Base-by-base conservation (phyloP, 2,329 filamentous ascomycete genomes). In the Macroventuria anomochaeta region DNA sequence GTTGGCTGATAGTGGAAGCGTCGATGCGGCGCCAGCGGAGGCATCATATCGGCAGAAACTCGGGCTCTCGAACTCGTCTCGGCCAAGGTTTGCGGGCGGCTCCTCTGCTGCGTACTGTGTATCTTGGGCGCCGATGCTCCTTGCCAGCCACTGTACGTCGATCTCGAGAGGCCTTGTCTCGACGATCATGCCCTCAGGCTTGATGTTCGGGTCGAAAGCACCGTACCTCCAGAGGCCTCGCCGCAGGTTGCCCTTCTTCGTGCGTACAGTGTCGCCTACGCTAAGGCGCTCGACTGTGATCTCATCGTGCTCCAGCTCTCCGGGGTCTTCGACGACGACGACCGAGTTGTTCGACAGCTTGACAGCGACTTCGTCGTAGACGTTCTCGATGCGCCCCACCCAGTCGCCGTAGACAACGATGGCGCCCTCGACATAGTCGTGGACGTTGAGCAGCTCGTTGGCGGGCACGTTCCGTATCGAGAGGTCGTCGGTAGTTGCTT, bases 341-440 rank as follows among this genome's bases (percentile, higher is more conserved):
- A 85, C 78, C 26, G 76, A 81, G 40, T 79, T 80, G 64, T 86
- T 81, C 6, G 73, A 64, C 11, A 86, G 75, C 34, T 75, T 77
- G 21, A 87, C 56, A 2, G 80, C 75, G 12, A 85, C 74, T 44
- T 81, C 78, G 40, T 81, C 77, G 25, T 77, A 73, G 37, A 81
- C 73, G 2, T 79, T 75, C 43, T 80, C 76, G 4, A 87, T 77
- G 10, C 79, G 70, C 1, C 85, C 85, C 3, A 86, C 65, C 81
- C 83, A 86, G 58, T 82, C 77, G 15, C 79, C 74, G 64, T 81
- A 83, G 11, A 85, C 74, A 18, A 86, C 74, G 26, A 82, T 74
- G 46, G 83, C 80, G 4, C 81, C 81, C 55, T 80, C 78, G 5
- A 74, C 64, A 56, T 78, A 80, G 40, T 80, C 71, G 54, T 80